Evolutionary conservation across 768 basidiomycete genomes (phyloP), one percentile per base, ranked within the genome.

Genomic region (Boletus rubropictus): DNA sequence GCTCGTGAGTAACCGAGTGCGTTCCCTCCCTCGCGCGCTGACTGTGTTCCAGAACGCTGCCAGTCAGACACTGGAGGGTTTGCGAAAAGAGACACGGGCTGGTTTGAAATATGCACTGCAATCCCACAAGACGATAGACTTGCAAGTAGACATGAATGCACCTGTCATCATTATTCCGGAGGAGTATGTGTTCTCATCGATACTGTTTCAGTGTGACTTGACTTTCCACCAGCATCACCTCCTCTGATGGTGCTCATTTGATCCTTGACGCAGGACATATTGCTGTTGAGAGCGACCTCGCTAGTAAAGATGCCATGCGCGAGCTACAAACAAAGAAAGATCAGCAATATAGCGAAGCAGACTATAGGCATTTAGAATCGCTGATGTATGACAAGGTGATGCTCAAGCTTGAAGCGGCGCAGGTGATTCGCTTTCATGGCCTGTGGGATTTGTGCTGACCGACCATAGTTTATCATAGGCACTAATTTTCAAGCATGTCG

Each of bases 81-180:
- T 99, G 21, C 77, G 93, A 48, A 92, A 92, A 61, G 93, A 97
- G 61, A 98, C 96, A 7, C 72, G 96, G 44, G 89, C 90, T 0
- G 92, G 96, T 14, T 72, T 99, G 44, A 95, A 98, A 70, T 86
- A 86, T 68, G 95, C 95, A 0, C 68, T 99, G 39, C 84, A 93
- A 64, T 83, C 81, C 14, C 94, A 96, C 74, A 95, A 92, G 73
- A 98, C 96, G 1, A 74, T 98, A 36, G 94, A 98, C 63, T 74
- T 99, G n/a, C 88, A 90, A 54, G 80, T 99, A 70, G 94, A 99
- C 59, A 78, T 99, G 75, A 89, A 95, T 58, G 92, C 96, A 0
- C 96, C 96, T 5, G 81, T 99, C 56, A 96, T 99, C 61, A 91
- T 99, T 57, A 79, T 98, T 43, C 96, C 96, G 1, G 95, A 98